Evolutionary conservation across 495 filamentous ascomycete genomes (phyloP).

Genomic region (Talaromyces trachyspermus): DNA sequence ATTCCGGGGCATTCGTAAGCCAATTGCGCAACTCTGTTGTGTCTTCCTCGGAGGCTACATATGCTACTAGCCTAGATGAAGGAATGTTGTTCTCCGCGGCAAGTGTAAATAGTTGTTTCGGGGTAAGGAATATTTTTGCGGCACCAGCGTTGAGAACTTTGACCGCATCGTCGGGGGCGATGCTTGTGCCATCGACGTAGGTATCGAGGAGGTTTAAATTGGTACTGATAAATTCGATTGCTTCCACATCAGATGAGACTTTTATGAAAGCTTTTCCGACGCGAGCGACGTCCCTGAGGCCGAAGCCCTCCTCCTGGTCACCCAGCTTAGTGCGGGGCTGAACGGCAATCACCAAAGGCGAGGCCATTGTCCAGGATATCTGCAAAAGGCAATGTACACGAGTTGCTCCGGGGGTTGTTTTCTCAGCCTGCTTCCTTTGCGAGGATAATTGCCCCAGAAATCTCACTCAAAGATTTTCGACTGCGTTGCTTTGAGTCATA

Average conservation of each 20-base stretch:
- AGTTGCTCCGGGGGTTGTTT: background rate
- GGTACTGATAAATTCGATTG: slow-evolving; percentile 60
- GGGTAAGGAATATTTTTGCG: slow-evolving; percentile 74
- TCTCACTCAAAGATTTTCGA: too few species aligned
- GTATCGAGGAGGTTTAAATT: slow-evolving; percentile 59
- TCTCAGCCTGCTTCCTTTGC: too few species aligned
- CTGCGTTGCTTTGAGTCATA: too few species aligned
- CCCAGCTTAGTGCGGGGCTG: slow-evolving; percentile 20
- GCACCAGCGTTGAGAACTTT: slow-evolving; percentile 80
- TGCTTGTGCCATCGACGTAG: slow-evolving; percentile 68
- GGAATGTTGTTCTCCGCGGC: slow-evolving; percentile 47
- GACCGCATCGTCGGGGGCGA: slow-evolving; percentile 65
- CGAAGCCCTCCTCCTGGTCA: background rate
- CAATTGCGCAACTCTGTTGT: slow-evolving; percentile 29
- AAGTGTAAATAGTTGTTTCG: slow-evolving; percentile 53
- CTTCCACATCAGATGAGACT: slow-evolving; percentile 49
- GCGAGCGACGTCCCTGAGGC: slow-evolving; percentile 60
- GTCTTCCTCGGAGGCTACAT: slow-evolving; percentile 30
- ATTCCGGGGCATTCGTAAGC: slow-evolving; percentile 38
- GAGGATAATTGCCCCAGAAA: too few species aligned
- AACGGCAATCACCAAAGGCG: slow-evolving; percentile 41
- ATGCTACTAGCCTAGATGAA: slow-evolving; percentile 49
- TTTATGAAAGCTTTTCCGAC: slow-evolving; percentile 70
- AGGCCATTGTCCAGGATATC: slow-evolving; percentile 31
- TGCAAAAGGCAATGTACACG: background rate